Conservation (phyloP, 1,284 basidiomycete species). For the Lentinula novae-zelandiae region DNA sequence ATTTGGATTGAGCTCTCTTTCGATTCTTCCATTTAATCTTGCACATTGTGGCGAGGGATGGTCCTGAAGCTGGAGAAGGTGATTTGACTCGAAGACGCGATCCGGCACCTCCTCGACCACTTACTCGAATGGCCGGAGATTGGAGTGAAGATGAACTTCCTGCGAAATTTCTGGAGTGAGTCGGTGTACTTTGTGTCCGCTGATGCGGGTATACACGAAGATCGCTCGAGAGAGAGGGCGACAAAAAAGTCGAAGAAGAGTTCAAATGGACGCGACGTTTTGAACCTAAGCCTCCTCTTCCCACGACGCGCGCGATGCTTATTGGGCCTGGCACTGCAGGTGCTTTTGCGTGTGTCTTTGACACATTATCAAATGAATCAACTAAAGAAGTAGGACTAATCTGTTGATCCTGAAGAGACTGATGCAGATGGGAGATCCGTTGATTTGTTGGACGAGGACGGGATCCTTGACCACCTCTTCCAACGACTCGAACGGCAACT, state of each 20-base stretch:
- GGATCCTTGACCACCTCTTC: slow-evolving; percentile 11
- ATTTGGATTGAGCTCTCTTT: slow-evolving; percentile 3
- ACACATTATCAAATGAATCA: not conserved
- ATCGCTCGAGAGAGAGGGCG: not conserved
- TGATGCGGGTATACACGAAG: not conserved
- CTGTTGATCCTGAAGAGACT: not conserved
- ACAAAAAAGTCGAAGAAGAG: not conserved
- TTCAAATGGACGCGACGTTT: slow-evolving; percentile 5
- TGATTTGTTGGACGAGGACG: slow-evolving; percentile 7
- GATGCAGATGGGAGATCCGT: not conserved
- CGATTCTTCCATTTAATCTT: slow-evolving; percentile 16
- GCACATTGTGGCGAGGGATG: slow-evolving; percentile 4
- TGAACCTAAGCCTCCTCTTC: slow-evolving; percentile 11
- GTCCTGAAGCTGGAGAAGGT: slow-evolving; percentile 12
- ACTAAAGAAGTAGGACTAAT: not conserved
- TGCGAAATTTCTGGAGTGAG: not conserved
- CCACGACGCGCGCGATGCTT: slow-evolving; percentile 7
- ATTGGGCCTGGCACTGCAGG: not conserved
- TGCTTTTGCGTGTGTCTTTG: not conserved
- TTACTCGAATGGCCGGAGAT: not conserved
- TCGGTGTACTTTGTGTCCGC: not conserved
- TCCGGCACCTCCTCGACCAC: slow-evolving; percentile 10
- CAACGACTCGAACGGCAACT: slow-evolving; percentile 8
- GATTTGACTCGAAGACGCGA: slow-evolving; percentile 11
- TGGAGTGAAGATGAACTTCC: not conserved